phyloP scores from a whole-genome alignment of 352 stramenopile genomes.

The Globisporangium radiosum region DNA sequence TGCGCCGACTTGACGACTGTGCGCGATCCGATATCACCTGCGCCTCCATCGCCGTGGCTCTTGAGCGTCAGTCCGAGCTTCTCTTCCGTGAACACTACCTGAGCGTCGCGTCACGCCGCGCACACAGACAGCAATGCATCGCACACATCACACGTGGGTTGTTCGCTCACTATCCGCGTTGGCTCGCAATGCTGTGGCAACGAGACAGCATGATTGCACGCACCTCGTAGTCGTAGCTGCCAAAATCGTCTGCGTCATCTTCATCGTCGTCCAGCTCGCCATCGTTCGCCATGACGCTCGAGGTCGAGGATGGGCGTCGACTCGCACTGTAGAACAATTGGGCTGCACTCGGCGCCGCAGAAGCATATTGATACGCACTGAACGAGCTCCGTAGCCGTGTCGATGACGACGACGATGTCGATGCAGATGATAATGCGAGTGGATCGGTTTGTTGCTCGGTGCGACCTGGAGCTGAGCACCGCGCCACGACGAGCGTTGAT shows the following conservation, averaged over 20 bases:
- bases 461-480: too few species aligned
- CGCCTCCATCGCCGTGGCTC: conserved; percentile 20
- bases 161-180: too few species aligned
- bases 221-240: conserved; percentile 14
- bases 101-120: neutral
- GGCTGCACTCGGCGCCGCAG: neutral
- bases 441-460: neutral
- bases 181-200: too few species aligned
- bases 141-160: neutral
- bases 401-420: neutral
- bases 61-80: conserved; percentile 54
- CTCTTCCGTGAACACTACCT: conserved; percentile 53
- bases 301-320: conserved; percentile 14
- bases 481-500: too few species aligned
- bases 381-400: conserved; percentile 7
- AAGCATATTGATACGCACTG: conserved; percentile 1
- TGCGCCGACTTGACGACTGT: conserved; percentile 55
- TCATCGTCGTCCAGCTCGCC: conserved; percentile 12
- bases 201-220: neutral
- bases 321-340: conserved; percentile 5
- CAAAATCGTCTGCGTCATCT: conserved; percentile 7
- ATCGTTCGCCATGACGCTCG: conserved; percentile 14
- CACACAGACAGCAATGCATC: neutral
- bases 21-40: conserved; percentile 16
- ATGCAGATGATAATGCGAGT: neutral